Evolutionary conservation across 164 flowering plant genomes (phyloP), one percentile per base, ranked within the genome.

Genomic region (Chloranthus sessilifolius): DNA sequence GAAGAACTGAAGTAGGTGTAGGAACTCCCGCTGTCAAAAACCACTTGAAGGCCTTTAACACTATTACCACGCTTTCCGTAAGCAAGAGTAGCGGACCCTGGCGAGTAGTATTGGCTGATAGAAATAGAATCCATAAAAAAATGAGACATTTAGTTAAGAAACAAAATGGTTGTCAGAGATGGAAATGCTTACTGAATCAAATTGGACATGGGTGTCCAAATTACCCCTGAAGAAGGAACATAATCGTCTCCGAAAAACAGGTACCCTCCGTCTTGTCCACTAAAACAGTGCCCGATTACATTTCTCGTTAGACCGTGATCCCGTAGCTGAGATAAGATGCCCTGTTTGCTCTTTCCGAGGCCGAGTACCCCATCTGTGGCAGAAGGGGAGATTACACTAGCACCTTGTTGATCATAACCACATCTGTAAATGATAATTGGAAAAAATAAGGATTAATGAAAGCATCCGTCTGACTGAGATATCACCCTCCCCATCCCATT

Each of bases 21-120:
- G 46, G 99, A 78, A 69, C 92, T 84, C 47, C 99, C 97, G 53
- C 88, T 94, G 75, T 94, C 99, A 29, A 94, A 94, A 45, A 80
- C 58, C 29, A 71, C 60, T 12, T 22, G 52, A 26, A 84, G 81
- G 52, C 72, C 73, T 60, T 62, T 80, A 0, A 66, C 43, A 16
- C 77, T 81, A 1, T 73, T 72, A 10, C 68, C 25, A 59, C 60
- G 77, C 42, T 75, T 87, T 41, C 77, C 88, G 36, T 64, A 72
- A 45, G 62, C 17, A 33, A 94, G 73, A 31, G 82, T 85, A 17
- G 81, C 89, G 22, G 30, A 50, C 33, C 95, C 97, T 5, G 95
- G 83, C 2, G 96, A 77, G 61, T 89, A 94, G 52, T 80, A 75
- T 50, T 76, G 70, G 22, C 92, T 85, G 75, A 3, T 19, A 64